A percentile compares a stretch with the other conserved stretches of the same genome.
These are phyloP conservation scores for Chytriomyces hyalinus DNA, from an alignment of 192 early-diverging fungal genomes.

Conservation along the genomic window DNA sequence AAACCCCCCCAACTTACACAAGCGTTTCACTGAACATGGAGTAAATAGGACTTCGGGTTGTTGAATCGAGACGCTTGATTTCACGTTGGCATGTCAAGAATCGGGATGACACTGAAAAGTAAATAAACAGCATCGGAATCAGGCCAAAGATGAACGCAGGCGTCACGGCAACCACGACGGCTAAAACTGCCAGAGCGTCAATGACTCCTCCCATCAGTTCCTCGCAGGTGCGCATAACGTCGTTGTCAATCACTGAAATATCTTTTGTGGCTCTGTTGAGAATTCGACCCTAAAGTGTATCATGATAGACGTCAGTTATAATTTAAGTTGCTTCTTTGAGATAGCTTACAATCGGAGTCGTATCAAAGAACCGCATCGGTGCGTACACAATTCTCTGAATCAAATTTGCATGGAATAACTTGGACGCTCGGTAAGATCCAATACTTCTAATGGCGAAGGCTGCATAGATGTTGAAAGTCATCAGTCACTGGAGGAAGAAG, in stretches of 20 bases:
- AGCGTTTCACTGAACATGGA: constrained; percentile 84
- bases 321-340: background rate
- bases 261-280: constrained; percentile 86
- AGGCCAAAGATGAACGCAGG: constrained; percentile 73
- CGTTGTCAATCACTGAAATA: constrained; percentile 80
- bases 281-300: constrained; percentile 39
- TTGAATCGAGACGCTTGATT: constrained; percentile 86
- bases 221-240: constrained; percentile 28
- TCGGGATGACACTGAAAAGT: constrained; percentile 67
- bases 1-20: background rate
- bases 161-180: constrained; percentile 54
- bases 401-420: constrained; percentile 41
- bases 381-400: constrained; percentile 45
- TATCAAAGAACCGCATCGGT: constrained; percentile 57
- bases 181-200: constrained; percentile 37
- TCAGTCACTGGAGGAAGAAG: constrained; percentile 4
- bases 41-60: constrained; percentile 75
- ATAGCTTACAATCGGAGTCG: constrained; percentile 44
- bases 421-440: constrained; percentile 43
- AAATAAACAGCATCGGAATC: constrained; percentile 63
- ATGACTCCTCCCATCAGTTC: constrained; percentile 24
- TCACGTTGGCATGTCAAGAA: constrained; percentile 85
- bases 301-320: background rate
- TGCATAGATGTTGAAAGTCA: background rate
- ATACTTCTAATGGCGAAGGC: constrained; percentile 18